Evolutionary conservation across 1,284 basidiomycete genomes (phyloP).

Genomic region (Flammula alnicola): DNA sequence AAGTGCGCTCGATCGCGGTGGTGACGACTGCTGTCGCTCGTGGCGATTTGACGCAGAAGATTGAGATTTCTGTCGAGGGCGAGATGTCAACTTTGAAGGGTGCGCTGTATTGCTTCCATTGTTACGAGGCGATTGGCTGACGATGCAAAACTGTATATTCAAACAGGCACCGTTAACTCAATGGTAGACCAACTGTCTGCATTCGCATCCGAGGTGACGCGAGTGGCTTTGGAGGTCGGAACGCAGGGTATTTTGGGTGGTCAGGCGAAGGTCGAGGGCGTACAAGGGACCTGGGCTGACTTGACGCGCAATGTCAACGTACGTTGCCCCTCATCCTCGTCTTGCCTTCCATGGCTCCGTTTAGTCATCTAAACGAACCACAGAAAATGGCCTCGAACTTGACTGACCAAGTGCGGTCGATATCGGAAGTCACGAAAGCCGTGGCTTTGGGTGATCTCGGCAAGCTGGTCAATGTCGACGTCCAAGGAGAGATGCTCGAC

Average conservation of each 20-base stretch:
- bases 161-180: conserved; percentile 74
- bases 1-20: conserved; percentile 90
- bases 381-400: conserved; percentile 89
- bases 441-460: conserved; percentile 92
- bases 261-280: conserved; percentile 90
- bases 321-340: conserved; percentile 18
- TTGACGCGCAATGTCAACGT: conserved; percentile 85
- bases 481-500: conserved; percentile 87
- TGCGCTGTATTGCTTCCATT: conserved; percentile 18
- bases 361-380: conserved; percentile 22
- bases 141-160: conserved; percentile 7
- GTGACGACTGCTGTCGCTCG: conserved; percentile 93
- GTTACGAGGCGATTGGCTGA: conserved; percentile 14
- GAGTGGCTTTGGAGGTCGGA: conserved; percentile 90
- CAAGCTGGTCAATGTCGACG: conserved; percentile 89
- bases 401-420: conserved; percentile 96
- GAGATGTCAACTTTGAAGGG: conserved; percentile 64
- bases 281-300: conserved; percentile 94
- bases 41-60: conserved; percentile 89
- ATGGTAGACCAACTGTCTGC: conserved; percentile 92
- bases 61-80: conserved; percentile 88
- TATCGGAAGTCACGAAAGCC: conserved; percentile 96
- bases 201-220: conserved; percentile 94
- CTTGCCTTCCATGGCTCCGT: conserved; percentile 41
- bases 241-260: conserved; percentile 93